These are phyloP conservation scores for Penicillium cosmopolitanum DNA, from an alignment of 495 filamentous ascomycete species.

Conservation along the genomic window DNA sequence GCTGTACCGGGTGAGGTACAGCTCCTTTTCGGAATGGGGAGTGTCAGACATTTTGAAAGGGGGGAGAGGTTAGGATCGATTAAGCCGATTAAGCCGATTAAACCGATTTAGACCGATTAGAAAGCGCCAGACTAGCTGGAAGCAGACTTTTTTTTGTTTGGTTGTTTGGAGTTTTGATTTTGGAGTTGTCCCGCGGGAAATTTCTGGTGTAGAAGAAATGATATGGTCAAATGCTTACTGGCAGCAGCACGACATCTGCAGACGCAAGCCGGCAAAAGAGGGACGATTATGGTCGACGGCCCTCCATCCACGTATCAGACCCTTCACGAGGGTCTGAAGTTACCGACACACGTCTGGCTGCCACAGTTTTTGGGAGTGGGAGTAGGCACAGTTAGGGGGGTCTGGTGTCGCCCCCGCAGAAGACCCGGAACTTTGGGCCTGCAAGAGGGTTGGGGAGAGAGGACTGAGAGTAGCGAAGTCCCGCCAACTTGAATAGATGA, in stretches of 20 bases:
- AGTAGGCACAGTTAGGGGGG: slow-evolving; percentile 81
- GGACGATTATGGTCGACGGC: slow-evolving; percentile 37
- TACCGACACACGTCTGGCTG: slow-evolving; percentile 47
- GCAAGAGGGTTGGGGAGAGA: slow-evolving; percentile 91
- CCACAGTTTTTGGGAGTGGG: slow-evolving; percentile 32
- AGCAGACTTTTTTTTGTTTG: slow-evolving; percentile 8
- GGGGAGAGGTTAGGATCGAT: neutral
- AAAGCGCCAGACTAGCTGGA: slow-evolving; percentile 3
- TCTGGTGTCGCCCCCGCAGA: slow-evolving; percentile 94
- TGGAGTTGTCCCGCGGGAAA: neutral
- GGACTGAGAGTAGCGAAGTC: slow-evolving; percentile 72
- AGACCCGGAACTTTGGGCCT: slow-evolving; percentile 87
- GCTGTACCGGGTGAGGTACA: slow-evolving; percentile 63
- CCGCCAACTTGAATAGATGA: slow-evolving; percentile 95
- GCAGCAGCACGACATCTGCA: slow-evolving; percentile 34
- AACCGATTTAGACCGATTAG: neutral
- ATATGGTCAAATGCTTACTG: slow-evolving; percentile 11
- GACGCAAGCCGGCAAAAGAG: slow-evolving; percentile 38
- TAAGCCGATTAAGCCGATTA: neutral
- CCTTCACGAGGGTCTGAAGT: slow-evolving; percentile 52
- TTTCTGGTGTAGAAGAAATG: no score
- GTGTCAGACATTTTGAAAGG: slow-evolving; percentile 61
- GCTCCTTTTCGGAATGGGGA: slow-evolving; percentile 61
- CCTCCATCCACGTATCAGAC: slow-evolving; percentile 54
- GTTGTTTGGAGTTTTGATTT: slow-evolving; percentile 6